These are phyloP conservation scores for Lactifluus piperatus DNA, from an alignment of 768 basidiomycete genomes.

Conservation along the genomic window DNA sequence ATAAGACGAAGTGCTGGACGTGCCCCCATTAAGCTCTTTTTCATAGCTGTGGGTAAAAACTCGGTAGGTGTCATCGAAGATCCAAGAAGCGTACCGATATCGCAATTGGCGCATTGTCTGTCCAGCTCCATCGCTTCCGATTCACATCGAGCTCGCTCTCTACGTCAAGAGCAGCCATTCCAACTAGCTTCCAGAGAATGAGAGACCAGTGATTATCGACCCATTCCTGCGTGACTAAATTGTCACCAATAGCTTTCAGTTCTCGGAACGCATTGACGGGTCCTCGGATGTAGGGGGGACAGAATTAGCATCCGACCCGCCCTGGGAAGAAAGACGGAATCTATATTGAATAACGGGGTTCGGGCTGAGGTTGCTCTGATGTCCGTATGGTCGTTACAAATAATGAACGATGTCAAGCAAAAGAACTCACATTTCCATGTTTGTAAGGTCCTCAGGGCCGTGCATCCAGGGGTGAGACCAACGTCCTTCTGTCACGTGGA, in stretches of 20 bases:
- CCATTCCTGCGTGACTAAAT: slow-evolving; percentile 68
- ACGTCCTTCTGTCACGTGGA: slow-evolving; percentile 32
- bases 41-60: slow-evolving; percentile 31
- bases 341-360: slow-evolving; percentile 10
- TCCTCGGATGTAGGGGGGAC: slow-evolving; percentile 12
- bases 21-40: slow-evolving; percentile 45
- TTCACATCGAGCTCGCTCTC: slow-evolving; percentile 37
- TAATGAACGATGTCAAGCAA: neutral
- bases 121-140: slow-evolving; percentile 69
- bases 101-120: slow-evolving; percentile 74
- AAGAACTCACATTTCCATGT: slow-evolving; percentile 41
- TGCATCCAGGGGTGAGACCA: slow-evolving; percentile 48
- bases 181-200: slow-evolving; percentile 92
- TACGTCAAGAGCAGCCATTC: slow-evolving; percentile 71
- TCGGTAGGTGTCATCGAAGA: neutral
- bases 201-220: slow-evolving; percentile 92
- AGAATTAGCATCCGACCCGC: neutral
- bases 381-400: neutral
- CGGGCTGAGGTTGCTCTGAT: slow-evolving; percentile 5
- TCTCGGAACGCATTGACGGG: slow-evolving; percentile 47
- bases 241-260: slow-evolving; percentile 50
- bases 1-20: slow-evolving; percentile 79
- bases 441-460: slow-evolving; percentile 28
- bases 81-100: slow-evolving; percentile 53
- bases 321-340: neutral